Percentiles rank a stretch among this genome's conserved stretches.
Evolutionary conservation across 768 basidiomycete genomes (phyloP).

Genomic region (Gymnopilus dilepis): DNA sequence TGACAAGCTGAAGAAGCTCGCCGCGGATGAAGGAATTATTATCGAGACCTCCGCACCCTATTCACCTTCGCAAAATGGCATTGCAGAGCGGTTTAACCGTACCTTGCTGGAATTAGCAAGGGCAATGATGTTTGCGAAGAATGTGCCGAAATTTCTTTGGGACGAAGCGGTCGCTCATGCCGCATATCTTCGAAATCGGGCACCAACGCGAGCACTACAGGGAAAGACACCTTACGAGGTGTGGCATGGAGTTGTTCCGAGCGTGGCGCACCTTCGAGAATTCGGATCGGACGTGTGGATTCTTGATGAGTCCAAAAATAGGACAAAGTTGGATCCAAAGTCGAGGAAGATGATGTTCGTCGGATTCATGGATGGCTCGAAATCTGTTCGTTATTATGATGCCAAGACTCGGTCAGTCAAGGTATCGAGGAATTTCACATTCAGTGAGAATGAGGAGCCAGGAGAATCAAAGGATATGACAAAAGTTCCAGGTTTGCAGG

Average conservation of each 20-base stretch:
- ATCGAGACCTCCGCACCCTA: slow-evolving; percentile 19
- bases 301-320: slow-evolving; percentile 6
- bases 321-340: background rate
- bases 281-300: slow-evolving; percentile 26
- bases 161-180: slow-evolving; percentile 34
- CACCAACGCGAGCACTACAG: slow-evolving; percentile 27
- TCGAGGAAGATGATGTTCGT: slow-evolving; percentile 26
- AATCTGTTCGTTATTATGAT: slow-evolving; percentile 15
- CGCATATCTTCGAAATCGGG: slow-evolving; percentile 32
- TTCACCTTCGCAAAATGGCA: slow-evolving; percentile 22
- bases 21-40: slow-evolving; percentile 12
- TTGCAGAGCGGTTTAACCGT: slow-evolving; percentile 20
- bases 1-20: slow-evolving; percentile 3
- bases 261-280: slow-evolving; percentile 28
- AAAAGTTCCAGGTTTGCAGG: slow-evolving; percentile 15
- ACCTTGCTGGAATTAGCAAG: slow-evolving; percentile 16
- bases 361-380: slow-evolving; percentile 17
- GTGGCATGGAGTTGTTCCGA: slow-evolving; percentile 21
- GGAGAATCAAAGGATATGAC: background rate
- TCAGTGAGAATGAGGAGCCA: slow-evolving; percentile 14
- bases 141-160: slow-evolving; percentile 36
- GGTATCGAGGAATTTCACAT: slow-evolving; percentile 27
- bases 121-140: slow-evolving; percentile 28
- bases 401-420: slow-evolving; percentile 19
- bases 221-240: slow-evolving; percentile 31